Evolutionary conservation across 202 grass and related monocot genomes (phyloP).

Genomic region (Musa balbisiana): DNA sequence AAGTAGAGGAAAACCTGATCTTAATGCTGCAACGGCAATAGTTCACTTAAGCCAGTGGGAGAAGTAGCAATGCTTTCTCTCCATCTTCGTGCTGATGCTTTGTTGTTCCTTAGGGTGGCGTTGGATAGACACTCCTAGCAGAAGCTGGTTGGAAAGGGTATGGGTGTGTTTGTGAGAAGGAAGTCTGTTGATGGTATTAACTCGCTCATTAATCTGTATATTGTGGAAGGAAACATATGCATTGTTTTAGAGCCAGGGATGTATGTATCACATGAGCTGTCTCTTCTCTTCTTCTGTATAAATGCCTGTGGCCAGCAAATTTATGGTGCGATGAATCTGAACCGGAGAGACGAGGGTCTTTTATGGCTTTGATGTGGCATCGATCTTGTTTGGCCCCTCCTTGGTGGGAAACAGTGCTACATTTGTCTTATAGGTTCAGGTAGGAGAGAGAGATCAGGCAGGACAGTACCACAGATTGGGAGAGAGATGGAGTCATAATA

Average conservation of each 20-base stretch:
- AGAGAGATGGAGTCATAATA: neutral
- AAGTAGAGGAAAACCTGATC: neutral
- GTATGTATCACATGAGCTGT: neutral
- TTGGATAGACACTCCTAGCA: neutral
- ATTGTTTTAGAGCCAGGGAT: neutral
- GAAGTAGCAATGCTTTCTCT: neutral
- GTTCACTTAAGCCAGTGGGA: neutral
- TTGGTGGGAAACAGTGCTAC: constrained; percentile 23
- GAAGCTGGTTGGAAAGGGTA: too few species aligned
- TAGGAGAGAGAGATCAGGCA: neutral
- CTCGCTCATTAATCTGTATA: neutral
- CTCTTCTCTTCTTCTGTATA: neutral
- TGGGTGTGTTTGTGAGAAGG: too few species aligned
- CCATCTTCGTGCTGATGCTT: neutral
- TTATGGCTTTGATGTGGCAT: neutral
- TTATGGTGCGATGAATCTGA: neutral
- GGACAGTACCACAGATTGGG: constrained; percentile 6
- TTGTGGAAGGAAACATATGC: neutral
- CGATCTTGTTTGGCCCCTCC: neutral
- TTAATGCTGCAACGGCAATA: too few species aligned
- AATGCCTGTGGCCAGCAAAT: neutral
- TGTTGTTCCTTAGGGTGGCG: constrained; percentile 8
- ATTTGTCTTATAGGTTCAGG: constrained; percentile 26
- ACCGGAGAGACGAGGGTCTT: neutral
- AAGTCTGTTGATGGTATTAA: neutral